Evolutionary conservation across 305 asterid species (phyloP).

Genomic region (Lippia alba): DNA sequence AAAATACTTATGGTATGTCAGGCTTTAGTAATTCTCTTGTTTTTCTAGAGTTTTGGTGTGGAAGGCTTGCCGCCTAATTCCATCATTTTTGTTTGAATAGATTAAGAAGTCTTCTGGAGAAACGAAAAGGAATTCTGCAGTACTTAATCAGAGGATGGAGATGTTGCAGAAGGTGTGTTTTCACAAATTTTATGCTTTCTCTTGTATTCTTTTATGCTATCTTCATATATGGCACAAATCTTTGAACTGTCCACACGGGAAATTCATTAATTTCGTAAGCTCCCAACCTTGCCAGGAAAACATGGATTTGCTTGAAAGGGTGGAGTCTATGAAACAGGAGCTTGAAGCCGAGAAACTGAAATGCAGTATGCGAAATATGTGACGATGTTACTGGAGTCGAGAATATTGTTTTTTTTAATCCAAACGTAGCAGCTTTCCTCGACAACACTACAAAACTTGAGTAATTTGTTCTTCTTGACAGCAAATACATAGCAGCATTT

Average conservation of each 20-base stretch:
- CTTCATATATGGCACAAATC: not conserved
- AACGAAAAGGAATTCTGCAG: constrained; percentile 33
- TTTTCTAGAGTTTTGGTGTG: not conserved
- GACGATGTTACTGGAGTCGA: constrained; percentile 20
- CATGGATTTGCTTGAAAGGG: constrained; percentile 70
- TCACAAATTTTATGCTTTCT: not conserved
- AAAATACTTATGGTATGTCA: not conserved
- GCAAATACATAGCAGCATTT: not conserved
- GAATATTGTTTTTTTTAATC: not conserved
- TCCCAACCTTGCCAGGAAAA: constrained; percentile 66
- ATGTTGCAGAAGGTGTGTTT: constrained; percentile 73
- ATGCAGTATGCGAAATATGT: constrained; percentile 53
- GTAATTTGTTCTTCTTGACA: not conserved
- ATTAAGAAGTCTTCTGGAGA: constrained; percentile 48
- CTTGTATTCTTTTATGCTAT: not conserved
- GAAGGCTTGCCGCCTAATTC: not conserved
- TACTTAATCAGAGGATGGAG: constrained; percentile 51
- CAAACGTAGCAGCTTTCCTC: not conserved
- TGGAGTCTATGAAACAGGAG: constrained; percentile 81
- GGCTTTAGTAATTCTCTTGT: not conserved
- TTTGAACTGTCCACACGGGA: not conserved
- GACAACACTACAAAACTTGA: not conserved
- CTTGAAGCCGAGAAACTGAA: constrained; percentile 78
- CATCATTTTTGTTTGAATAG: constrained; percentile 37
- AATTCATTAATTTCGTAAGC: constrained; percentile 9